Evolutionary conservation across 1,139 yeast genomes (phyloP).

Genomic region (Kluyveromyces sp.): DNA sequence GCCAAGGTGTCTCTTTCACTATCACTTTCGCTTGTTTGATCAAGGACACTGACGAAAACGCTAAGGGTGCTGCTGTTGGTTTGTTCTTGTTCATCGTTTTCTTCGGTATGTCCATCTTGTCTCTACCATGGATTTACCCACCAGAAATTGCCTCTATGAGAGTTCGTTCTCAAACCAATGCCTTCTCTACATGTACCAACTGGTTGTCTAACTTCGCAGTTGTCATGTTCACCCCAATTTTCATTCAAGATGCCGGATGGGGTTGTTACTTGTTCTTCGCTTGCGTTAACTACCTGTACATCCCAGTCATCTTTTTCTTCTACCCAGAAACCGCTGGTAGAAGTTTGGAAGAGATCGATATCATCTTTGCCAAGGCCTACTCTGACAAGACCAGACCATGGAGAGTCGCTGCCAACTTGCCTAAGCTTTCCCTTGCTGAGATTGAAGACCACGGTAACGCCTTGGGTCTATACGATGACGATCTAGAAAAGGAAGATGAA

Average conservation of each 20-base stretch:
- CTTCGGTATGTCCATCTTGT: conserved; percentile 36
- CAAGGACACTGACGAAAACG: conserved; percentile 29
- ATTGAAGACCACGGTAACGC: conserved; percentile 41
- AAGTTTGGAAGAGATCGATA: conserved; percentile 55
- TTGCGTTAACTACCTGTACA: conserved; percentile 37
- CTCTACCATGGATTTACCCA: conserved; percentile 41
- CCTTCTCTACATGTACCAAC: conserved; percentile 45
- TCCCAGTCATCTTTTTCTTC: conserved; percentile 59
- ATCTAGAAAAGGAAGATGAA: conserved; percentile 22
- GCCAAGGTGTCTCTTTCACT: conserved; percentile 37
- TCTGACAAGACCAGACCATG: conserved; percentile 44
- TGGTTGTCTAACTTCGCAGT: conserved; percentile 45
- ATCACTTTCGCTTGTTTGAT: conserved; percentile 38
- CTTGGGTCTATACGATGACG: conserved; percentile 42
- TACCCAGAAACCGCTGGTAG: conserved; percentile 63
- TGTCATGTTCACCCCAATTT: conserved; percentile 44
- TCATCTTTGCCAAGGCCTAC: conserved; percentile 40
- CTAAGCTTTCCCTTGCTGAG: conserved; percentile 40
- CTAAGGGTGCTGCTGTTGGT: conserved; percentile 45
- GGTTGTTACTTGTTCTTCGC: conserved; percentile 39
- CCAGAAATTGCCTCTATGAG: conserved; percentile 41
- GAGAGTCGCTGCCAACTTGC: conserved; percentile 50
- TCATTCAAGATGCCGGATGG: conserved; percentile 38
- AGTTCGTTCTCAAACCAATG: conserved; percentile 39
- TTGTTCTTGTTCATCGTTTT: conserved; percentile 40